Evolutionary conservation across 805 yeast species (phyloP).

Genomic region (Metschnikowia peoriensis): DNA sequence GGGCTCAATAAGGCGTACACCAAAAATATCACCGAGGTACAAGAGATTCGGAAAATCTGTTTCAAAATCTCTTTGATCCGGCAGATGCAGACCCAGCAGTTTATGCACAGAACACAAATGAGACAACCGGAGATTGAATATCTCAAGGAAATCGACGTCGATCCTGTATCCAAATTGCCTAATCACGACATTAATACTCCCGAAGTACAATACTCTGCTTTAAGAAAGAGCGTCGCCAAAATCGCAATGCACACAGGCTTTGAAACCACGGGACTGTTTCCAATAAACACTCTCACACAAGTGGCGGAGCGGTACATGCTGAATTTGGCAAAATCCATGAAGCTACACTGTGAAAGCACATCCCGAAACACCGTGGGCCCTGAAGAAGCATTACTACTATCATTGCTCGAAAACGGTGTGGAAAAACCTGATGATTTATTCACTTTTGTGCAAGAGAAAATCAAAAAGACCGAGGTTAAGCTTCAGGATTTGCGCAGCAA

Average conservation of each 20-base stretch:
- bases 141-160: slow-evolving; percentile 71
- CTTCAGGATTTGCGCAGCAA: slow-evolving; percentile 66
- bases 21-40: slow-evolving; percentile 74
- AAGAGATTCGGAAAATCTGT: slow-evolving; percentile 83
- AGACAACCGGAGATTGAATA: slow-evolving; percentile 64
- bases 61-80: slow-evolving; percentile 84
- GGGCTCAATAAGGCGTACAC: slow-evolving; percentile 64
- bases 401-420: slow-evolving; percentile 84
- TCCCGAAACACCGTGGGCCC: slow-evolving; percentile 42
- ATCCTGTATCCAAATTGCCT: slow-evolving; percentile 69
- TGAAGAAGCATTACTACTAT: slow-evolving; percentile 51
- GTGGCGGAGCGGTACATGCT: slow-evolving; percentile 77
- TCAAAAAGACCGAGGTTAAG: slow-evolving; percentile 65
- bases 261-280: slow-evolving; percentile 76
- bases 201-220: slow-evolving; percentile 61
- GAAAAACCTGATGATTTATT: slow-evolving; percentile 74
- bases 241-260: slow-evolving; percentile 90
- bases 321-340: slow-evolving; percentile 69
- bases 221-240: slow-evolving; percentile 71
- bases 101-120: slow-evolving; percentile 70
- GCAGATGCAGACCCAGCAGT: slow-evolving; percentile 84
- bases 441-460: slow-evolving; percentile 68
- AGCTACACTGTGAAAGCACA: slow-evolving; percentile 65
- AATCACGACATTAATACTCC: slow-evolving; percentile 63
- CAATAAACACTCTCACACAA: slow-evolving; percentile 77